phyloP scores from a whole-genome alignment of 2,329 filamentous ascomycete species.

The Claviceps africana region DNA sequence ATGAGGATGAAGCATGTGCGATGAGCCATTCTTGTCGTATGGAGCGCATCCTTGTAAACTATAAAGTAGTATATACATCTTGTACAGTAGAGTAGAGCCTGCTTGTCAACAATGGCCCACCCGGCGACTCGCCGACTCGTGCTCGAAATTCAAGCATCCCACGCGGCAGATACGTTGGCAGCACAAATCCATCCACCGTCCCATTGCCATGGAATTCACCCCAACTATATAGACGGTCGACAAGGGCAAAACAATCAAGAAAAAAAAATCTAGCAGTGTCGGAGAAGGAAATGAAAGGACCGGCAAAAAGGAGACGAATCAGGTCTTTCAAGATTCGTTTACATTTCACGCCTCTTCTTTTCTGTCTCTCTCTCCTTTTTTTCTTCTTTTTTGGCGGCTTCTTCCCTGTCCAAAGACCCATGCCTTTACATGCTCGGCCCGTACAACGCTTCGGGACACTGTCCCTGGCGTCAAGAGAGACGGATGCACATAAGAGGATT shows the following conservation, averaged over 20 bases:
- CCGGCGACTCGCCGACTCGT: background rate
- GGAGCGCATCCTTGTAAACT: constrained; percentile 1
- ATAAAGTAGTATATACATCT: constrained; percentile 1
- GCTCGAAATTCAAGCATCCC: background rate
- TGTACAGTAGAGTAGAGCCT: background rate
- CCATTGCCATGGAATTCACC: too few species aligned
- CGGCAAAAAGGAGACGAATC: background rate
- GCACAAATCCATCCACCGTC: too few species aligned
- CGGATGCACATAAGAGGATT: background rate
- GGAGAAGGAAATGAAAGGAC: background rate
- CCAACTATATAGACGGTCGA: too few species aligned
- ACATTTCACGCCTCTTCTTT: background rate
- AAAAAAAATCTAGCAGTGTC: too few species aligned
- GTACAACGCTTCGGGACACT: background rate
- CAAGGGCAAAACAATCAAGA: too few species aligned
- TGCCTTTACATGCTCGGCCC: background rate
- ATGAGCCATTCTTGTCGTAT: background rate
- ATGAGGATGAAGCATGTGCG: background rate
- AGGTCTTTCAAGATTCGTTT: too few species aligned
- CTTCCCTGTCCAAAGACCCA: too few species aligned
- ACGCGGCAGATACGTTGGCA: too few species aligned
- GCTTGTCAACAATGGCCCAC: background rate
- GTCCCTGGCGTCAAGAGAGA: background rate
- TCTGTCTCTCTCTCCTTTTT: background rate
- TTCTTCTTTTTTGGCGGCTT: background rate